Evolutionary conservation across 495 filamentous ascomycete genomes (phyloP), one percentile per base, ranked within the genome.

Genomic region (Lophium mytilinum): DNA sequence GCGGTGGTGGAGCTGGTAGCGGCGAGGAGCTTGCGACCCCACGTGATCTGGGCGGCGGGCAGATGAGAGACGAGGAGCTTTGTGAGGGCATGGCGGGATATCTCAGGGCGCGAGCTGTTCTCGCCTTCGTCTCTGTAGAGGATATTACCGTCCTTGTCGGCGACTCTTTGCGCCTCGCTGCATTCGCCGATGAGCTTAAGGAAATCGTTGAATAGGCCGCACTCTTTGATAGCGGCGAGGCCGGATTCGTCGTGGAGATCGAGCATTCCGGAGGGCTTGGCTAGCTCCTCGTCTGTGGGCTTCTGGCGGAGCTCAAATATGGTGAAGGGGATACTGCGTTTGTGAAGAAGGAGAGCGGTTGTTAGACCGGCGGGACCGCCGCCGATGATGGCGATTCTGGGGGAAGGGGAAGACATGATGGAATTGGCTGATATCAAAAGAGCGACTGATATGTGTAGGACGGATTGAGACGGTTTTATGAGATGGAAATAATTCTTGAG

Each of bases 191-290:
- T 64, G 1, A 67, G 46, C 11, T 36, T 14, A 4, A 64, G 41
- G 65, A 83, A 83, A 43, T 75, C 66, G 8, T 74, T 70, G 47
- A 66, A 72, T 5, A 86, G 63, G 1, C 76, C 78, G 11, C 71
- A 76, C 56, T 76, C 76, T 12, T 64, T 49, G 10, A 86, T 54
- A 0, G 79, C 82, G 17, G 60, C 71, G 30, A 80, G 76, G 0
- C 81, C 82, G 1, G 74, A 70, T 37, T 72, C 66, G 3, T 71
- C 61, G 55, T 84, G 80, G 5, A 86, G 69, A 58, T 84, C 82
- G 1, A 86, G 72, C 37, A 71, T 75, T 4, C 82, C 82, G 17
- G 34, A 69, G 64, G 9, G 65, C 59, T 61, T 53, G 10, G 57
- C 43, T n/a, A 61, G 42, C 33, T 56, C 53, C 19, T 56, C 52